A percentile compares a stretch with the other conserved stretches of the same genome.
Evolutionary conservation across 306 rosid genomes (phyloP).

Genomic region (Bauhinia variegata): DNA sequence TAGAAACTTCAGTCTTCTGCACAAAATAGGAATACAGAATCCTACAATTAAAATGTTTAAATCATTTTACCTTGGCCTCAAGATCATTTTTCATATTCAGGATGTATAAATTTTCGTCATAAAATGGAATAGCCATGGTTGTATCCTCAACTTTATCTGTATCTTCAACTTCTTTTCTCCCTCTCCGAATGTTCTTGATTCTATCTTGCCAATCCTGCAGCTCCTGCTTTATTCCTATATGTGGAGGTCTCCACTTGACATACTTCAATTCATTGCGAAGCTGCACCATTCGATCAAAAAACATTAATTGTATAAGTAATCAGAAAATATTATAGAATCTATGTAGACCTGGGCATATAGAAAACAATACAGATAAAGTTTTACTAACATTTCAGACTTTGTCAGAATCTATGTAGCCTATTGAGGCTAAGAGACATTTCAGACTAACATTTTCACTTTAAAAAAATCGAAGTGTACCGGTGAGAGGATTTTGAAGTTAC

Average conservation of each 20-base stretch:
- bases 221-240: constrained; percentile 75
- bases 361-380: constrained; percentile 19
- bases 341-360: background rate
- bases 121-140: constrained; percentile 72
- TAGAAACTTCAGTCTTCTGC: constrained; percentile 13
- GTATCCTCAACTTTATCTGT: constrained; percentile 63
- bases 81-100: constrained; percentile 85
- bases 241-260: constrained; percentile 73
- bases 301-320: constrained; percentile 12
- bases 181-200: constrained; percentile 66
- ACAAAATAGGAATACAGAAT: constrained; percentile 16
- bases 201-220: constrained; percentile 99
- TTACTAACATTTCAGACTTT: no score
- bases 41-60: constrained; percentile 22
- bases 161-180: constrained; percentile 76
- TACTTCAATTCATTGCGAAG: constrained; percentile 52
- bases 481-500: background rate
- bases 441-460: background rate
- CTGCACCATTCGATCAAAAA: constrained; percentile 51
- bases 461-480: background rate
- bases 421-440: constrained; percentile 19
- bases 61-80: constrained; percentile 71
- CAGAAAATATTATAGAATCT: constrained; percentile 3
- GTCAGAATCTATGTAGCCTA: no score
- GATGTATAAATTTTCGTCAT: constrained; percentile 80